Evolutionary conservation across 441 rosid species (phyloP).

Genomic region (Melastoma candidum): DNA sequence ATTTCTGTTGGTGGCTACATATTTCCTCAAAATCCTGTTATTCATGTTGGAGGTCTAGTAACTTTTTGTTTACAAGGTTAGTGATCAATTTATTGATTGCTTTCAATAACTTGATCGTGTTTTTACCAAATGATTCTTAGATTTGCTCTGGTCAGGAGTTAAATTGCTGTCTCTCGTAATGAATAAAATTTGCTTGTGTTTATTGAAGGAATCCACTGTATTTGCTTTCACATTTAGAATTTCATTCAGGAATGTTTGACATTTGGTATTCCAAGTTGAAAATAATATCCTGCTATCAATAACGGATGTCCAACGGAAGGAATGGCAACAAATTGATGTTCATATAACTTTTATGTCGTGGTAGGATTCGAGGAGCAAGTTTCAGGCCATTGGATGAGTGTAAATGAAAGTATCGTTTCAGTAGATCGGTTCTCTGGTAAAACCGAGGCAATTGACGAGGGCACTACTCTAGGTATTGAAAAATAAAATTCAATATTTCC

Average conservation of each 20-base stretch:
- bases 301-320: neutral
- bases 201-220: no score
- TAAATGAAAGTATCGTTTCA: constrained; percentile 49
- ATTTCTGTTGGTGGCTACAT: constrained; percentile 83
- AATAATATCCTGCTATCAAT: neutral
- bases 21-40: constrained; percentile 62
- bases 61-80: constrained; percentile 53
- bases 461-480: constrained; percentile 57
- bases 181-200: no score
- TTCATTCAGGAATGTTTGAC: no score
- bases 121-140: no score
- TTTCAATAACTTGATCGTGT: neutral
- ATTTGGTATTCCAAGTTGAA: no score
- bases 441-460: constrained; percentile 63
- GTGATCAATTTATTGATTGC: neutral
- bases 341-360: constrained; percentile 4
- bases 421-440: constrained; percentile 55
- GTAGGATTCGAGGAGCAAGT: constrained; percentile 45
- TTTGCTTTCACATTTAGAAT: no score
- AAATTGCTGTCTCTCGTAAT: no score
- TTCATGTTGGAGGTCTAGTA: constrained; percentile 45
- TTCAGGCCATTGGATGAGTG: constrained; percentile 66
- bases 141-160: no score
- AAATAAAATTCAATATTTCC: neutral
- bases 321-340: neutral